Percentiles rank a stretch among this genome's conserved stretches.
phyloP scores from a whole-genome alignment of 75 land plant species.

The Picea sitchensis region DNA sequence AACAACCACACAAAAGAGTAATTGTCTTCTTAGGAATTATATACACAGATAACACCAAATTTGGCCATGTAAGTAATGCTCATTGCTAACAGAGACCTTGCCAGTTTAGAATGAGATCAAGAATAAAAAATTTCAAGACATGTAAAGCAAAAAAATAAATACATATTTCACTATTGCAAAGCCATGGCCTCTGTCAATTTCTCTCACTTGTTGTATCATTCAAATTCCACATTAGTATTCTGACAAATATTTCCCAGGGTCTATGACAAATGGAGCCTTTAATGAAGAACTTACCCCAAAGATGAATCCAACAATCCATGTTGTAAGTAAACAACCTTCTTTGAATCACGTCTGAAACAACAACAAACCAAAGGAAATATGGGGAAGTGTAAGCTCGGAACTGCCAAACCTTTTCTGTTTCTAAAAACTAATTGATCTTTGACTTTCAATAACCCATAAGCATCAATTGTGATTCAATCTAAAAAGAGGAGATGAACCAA shows the following conservation, averaged over 20 bases:
- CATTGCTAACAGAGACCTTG: neutral
- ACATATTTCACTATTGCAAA: neutral
- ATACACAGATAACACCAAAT: too few relatives aligned
- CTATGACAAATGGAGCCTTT: neutral
- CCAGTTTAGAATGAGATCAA: neutral
- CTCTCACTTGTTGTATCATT: neutral
- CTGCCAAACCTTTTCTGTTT: neutral
- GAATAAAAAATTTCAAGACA: neutral
- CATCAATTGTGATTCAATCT: neutral
- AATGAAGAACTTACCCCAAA: conserved; percentile 66
- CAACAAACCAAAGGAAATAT: conserved; percentile 6
- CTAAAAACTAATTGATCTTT: neutral
- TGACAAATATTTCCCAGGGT: neutral
- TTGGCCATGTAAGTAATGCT: neutral
- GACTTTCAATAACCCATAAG: neutral
- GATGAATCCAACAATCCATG: conserved; percentile 99
- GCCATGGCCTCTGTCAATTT: neutral
- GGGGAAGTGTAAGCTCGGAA: neutral
- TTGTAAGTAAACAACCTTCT: conserved; percentile 86
- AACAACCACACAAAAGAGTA: too few relatives aligned
- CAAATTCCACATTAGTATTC: neutral
- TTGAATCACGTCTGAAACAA: conserved; percentile 66
- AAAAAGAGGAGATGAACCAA: neutral
- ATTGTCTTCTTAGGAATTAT: too few relatives aligned
- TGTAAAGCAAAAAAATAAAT: neutral